These are phyloP conservation scores for Ustilago cynodontis DNA, from an alignment of 1,284 basidiomycete genomes.

Conservation along the genomic window DNA sequence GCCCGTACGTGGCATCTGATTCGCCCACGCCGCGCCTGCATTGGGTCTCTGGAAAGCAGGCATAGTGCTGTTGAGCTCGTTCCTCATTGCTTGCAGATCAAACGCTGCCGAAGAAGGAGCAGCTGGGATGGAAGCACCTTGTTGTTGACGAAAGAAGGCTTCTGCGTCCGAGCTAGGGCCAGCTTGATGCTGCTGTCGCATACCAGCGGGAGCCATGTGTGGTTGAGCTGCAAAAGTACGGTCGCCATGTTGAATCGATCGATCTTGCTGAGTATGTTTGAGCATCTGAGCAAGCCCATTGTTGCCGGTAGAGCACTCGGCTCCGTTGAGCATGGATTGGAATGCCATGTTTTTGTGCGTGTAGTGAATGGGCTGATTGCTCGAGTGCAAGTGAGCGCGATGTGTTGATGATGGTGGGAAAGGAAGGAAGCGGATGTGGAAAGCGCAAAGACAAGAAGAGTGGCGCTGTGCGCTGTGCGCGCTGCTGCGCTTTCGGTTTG, in stretches of 20 bases:
- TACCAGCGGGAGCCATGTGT: constrained; percentile 33
- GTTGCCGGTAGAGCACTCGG: constrained; percentile 85
- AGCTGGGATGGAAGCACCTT: constrained; percentile 29
- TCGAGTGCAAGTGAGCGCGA: constrained; percentile 1
- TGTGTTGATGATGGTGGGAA: constrained; percentile 2
- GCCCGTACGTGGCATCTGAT: constrained; percentile 55
- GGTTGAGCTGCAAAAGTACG: constrained; percentile 51
- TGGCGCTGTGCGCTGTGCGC: neutral
- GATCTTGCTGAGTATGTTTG: constrained; percentile 90
- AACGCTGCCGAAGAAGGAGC: constrained; percentile 44
- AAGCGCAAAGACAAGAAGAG: neutral
- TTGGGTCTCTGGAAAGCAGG: constrained; percentile 36
- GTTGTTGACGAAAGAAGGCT: constrained; percentile 63
- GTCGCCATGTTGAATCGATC: constrained; percentile 78
- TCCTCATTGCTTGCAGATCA: constrained; percentile 60
- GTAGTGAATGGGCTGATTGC: neutral
- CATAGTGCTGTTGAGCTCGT: constrained; percentile 40
- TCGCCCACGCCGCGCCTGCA: constrained; percentile 52
- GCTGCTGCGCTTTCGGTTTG: neutral
- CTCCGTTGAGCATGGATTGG: constrained; percentile 81
- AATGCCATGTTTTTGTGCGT: constrained; percentile 69
- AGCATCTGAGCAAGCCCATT: constrained; percentile 91
- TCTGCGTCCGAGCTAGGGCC: constrained; percentile 55
- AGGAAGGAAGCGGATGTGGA: neutral
- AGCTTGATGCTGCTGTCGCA: constrained; percentile 48